Conservation (phyloP, 2,329 filamentous ascomycete genomes). For the Alternaria gansuensis region DNA sequence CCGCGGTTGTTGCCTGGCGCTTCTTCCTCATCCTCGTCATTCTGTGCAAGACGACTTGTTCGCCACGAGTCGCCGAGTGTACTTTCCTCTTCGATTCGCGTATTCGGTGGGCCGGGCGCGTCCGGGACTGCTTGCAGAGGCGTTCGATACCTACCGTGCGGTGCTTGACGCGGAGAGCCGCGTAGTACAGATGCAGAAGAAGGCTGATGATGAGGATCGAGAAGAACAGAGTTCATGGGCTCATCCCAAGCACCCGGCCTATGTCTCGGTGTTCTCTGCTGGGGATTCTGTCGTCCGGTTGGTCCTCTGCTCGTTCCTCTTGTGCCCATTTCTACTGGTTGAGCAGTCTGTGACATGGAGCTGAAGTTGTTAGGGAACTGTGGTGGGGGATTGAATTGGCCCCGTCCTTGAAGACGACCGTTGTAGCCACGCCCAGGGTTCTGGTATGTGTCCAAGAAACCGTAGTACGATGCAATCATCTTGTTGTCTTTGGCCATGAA, state of each 20-base stretch:
- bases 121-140: slow-evolving; percentile 37
- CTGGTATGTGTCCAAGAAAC: slow-evolving; percentile 89
- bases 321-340: slow-evolving; percentile 59
- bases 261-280: slow-evolving; percentile 39
- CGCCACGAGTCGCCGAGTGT: slow-evolving; percentile 69
- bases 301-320: slow-evolving; percentile 43
- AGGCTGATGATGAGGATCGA: slow-evolving; percentile 80
- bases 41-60: slow-evolving; percentile 54
- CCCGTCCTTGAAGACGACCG: slow-evolving; percentile 16
- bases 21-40: slow-evolving; percentile 61
- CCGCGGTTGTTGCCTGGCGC: slow-evolving; percentile 55
- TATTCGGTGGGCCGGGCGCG: slow-evolving; percentile 17
- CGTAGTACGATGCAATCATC: slow-evolving; percentile 96
- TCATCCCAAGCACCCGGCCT: slow-evolving; percentile 54
- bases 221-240: slow-evolving; percentile 75
- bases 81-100: slow-evolving; percentile 61
- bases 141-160: slow-evolving; percentile 57
- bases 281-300: slow-evolving; percentile 32
- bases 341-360: slow-evolving; percentile 54
- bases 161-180: slow-evolving; percentile 57
- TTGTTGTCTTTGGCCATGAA: slow-evolving; percentile 96
- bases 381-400: slow-evolving; percentile 76
- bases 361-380: slow-evolving; percentile 73
- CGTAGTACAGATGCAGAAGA: slow-evolving; percentile 58
- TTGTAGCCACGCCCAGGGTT: slow-evolving; percentile 48